Evolutionary conservation across 208 protist species (phyloP), one percentile per base, ranked within the genome.

Genomic region (Leishmania lainsoni): DNA sequence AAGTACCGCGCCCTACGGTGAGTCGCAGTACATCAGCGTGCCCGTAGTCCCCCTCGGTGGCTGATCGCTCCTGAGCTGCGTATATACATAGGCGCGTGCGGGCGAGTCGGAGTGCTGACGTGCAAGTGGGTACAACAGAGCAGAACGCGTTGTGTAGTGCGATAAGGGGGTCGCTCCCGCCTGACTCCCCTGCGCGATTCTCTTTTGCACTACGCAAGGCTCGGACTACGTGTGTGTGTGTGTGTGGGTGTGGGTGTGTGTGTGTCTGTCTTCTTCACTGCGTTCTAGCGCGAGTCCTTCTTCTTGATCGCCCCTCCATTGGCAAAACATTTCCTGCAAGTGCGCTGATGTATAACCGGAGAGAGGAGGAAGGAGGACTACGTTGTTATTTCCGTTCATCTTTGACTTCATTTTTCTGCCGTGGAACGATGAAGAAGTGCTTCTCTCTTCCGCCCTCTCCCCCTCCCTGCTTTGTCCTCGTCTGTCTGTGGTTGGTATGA

Each of bases 11-110:
- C 14, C 74, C 42, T 81, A 81, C 45, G 78, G 78, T 5, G 42
- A 81, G 78, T 81, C 78, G 42, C 51, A 58, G 70, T 81, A 81
- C 56, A 20, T 61, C 12, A 5, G 32, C 9, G 32, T 22, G 65
- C 32, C 26, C 0, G 65, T 20, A 20, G 17, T 22, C 26, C 22
- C 59, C 9, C 59, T 32, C 59, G 59, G 22, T 65, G n/a, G 6
- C 16, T 65, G 59, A 65, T 16, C 14, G 51, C 51, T 16, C 51
- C 51, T 54, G 1, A 0, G 14, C 14, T 45, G 32, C 4, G 3
- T 69, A 8, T 69, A n/a, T 69, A n/a, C 39, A 17, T 69, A 45
- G n/a, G n/a, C 35, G 65, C 29, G 65, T 69, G 35, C 12, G 65
- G 0, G 8, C 48, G 22, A 12, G 65, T 69, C 20, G 0, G 14